A percentile compares a stretch with the other conserved stretches of the same genome.
phyloP scores from a whole-genome alignment of 352 stramenopile genomes.

The Globisporangium polare region DNA sequence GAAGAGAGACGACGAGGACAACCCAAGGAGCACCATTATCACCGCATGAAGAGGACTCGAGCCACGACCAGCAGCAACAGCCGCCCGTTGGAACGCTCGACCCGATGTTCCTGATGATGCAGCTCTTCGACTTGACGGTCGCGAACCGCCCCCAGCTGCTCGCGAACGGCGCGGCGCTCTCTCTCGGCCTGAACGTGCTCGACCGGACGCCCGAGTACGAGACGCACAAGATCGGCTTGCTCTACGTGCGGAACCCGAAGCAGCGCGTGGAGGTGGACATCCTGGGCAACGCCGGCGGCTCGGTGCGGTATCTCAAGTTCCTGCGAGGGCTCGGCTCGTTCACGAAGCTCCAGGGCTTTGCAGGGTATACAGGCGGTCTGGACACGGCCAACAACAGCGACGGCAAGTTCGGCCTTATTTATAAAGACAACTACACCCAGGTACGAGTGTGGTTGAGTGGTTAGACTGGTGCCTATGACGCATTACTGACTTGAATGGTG shows the following conservation, averaged over 20 bases:
- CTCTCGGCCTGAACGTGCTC: constrained; percentile 65
- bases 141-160: constrained; percentile 58
- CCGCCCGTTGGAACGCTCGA: constrained; percentile 27
- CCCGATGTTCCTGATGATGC: constrained; percentile 78
- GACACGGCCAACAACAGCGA: constrained; percentile 67
- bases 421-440: constrained; percentile 64
- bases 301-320: constrained; percentile 71
- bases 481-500: neutral
- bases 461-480: too few relatives aligned
- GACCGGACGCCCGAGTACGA: constrained; percentile 80
- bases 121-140: constrained; percentile 67
- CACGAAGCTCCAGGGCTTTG: constrained; percentile 58
- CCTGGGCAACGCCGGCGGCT: constrained; percentile 66
- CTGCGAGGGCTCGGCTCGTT: constrained; percentile 64
- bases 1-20: constrained; percentile 5
- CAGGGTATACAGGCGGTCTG: constrained; percentile 72
- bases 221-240: constrained; percentile 83
- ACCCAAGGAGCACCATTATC: neutral
- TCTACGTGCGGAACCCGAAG: constrained; percentile 66
- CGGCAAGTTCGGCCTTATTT: constrained; percentile 71
- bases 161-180: constrained; percentile 44
- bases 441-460: constrained; percentile 19
- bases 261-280: constrained; percentile 64
- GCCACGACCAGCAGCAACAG: neutral
- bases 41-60: neutral